Evolutionary conservation across 768 basidiomycete genomes (phyloP), one percentile per base, ranked within the genome.

Genomic region (Daedaleopsis sinensis): DNA sequence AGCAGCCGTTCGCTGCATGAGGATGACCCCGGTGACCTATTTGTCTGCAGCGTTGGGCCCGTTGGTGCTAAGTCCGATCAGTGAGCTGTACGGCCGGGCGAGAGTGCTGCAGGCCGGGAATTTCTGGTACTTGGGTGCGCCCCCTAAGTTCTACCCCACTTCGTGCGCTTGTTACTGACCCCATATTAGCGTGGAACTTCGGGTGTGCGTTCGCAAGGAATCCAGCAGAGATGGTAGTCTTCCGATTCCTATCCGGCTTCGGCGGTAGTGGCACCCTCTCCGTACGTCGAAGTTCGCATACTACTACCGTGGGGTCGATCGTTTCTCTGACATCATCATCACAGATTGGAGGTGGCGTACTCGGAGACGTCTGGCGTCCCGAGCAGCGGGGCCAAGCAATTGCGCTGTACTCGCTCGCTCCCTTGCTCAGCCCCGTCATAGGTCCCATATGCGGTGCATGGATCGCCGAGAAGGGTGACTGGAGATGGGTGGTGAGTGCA

Each of bases 221-320:
- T 39, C 77, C 79, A 57, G 74, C 72, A 0, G 81, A 89, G 63
- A 73, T 91, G 13, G 82, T 90, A 52, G 85, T 77, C 0, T 91
- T 91, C 66, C 82, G 89, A n/a, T 84, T 92, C 65, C 72, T 91
- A 1, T 75, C 89, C 0, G 90, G 90, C 1, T 57, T 92, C 1
- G 91, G 90, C 23, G 91, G 90, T 0, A 87, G 87, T 56, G 89
- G 89, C 0, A 86, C 89, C 3, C 74, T 90, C 0, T 73, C 84
- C 5, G 79, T 79, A 65, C 21, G 53, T 24, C 2, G 27, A 32
- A 32, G 27, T 7, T 32, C 27, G n/a, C 23, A 9, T 10, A 23
- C 18, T 12, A 8, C 12, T 1, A 27, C n/a, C n/a, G n/a, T 11
- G 6, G 37, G 18, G 5, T 21, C 21, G 4, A 8, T 23, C 44